These are phyloP conservation scores for Erysiphe pulchra DNA, from an alignment of 2,329 filamentous ascomycete species.

Conservation along the genomic window DNA sequence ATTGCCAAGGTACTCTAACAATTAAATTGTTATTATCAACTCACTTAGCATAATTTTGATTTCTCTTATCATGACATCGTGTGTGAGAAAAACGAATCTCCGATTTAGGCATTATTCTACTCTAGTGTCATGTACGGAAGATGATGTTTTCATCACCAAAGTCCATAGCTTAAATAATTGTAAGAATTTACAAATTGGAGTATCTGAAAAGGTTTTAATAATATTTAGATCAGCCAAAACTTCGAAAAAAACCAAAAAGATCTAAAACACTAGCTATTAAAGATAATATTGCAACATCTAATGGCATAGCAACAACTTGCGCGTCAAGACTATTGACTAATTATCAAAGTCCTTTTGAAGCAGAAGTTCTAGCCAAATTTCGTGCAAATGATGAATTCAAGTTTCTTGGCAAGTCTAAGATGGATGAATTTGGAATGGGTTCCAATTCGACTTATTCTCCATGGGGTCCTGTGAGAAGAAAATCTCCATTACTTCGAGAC, in stretches of 20 bases:
- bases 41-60: too few relatives aligned
- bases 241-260: background rate
- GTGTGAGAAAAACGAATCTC: background rate
- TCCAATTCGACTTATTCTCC: constrained; percentile 49
- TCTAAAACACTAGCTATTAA: constrained; percentile 27
- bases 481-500: background rate
- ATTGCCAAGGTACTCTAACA: too few relatives aligned
- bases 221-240: too few relatives aligned
- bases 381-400: constrained; percentile 27
- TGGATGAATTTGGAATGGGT: constrained; percentile 94
- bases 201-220: too few relatives aligned
- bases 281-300: constrained; percentile 45
- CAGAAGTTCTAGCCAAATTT: constrained; percentile 51
- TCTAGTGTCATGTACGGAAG: too few relatives aligned
- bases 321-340: constrained; percentile 43
- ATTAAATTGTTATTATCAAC: too few relatives aligned
- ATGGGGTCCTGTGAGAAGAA: constrained; percentile 31
- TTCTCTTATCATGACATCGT: background rate
- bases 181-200: too few relatives aligned
- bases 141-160: background rate
- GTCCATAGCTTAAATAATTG: too few relatives aligned
- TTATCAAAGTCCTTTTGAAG: constrained; percentile 55
- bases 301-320: constrained; percentile 49
- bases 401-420: constrained; percentile 60
- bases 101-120: too few relatives aligned